Conservation (phyloP, 2,329 filamentous ascomycete species). For the Didymella keratinophila region DNA sequence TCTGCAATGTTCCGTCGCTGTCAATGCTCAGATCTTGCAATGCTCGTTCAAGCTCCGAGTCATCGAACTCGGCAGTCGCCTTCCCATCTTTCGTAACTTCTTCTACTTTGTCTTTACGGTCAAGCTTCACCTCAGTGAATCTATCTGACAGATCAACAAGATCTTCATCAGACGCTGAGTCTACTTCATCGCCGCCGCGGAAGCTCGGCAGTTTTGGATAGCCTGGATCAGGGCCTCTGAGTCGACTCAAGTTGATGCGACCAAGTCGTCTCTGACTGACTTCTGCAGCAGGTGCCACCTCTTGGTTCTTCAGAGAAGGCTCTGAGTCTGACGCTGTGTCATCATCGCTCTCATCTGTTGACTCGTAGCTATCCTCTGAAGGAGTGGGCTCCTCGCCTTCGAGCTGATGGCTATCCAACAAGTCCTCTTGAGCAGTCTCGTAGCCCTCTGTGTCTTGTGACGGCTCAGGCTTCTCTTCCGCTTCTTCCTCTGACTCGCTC, state of each 20-base stretch:
- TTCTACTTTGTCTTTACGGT: not conserved
- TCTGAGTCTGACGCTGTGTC: not conserved
- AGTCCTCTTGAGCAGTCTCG: constrained; percentile 45
- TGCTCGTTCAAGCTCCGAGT: constrained; percentile 39
- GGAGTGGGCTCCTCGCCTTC: constrained; percentile 25
- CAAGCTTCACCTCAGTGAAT: not conserved
- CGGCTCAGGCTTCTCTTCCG: constrained; percentile 28
- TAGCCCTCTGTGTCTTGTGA: constrained; percentile 40
- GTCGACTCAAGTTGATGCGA: constrained; percentile 28
- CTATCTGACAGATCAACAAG: not conserved
- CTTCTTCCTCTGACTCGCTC: constrained; percentile 11
- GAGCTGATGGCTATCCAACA: constrained; percentile 33
- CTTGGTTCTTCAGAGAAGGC: not conserved
- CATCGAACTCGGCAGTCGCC: constrained; percentile 29
- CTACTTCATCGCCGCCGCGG: not conserved
- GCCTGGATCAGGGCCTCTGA: constrained; percentile 26
- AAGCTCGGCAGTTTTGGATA: constrained; percentile 28
- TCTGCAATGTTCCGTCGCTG: constrained; percentile 2
- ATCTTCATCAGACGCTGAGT: constrained; percentile 7
- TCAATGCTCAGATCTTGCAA: constrained; percentile 27
- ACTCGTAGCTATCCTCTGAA: constrained; percentile 8
- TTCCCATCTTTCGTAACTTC: not conserved
- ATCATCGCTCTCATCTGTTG: constrained; percentile 13
- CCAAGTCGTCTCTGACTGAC: constrained; percentile 27
- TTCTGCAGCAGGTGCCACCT: not conserved